These are phyloP conservation scores for Xylariaceae sp. DNA, from an alignment of 2,329 filamentous ascomycete species.

Conservation along the genomic window DNA sequence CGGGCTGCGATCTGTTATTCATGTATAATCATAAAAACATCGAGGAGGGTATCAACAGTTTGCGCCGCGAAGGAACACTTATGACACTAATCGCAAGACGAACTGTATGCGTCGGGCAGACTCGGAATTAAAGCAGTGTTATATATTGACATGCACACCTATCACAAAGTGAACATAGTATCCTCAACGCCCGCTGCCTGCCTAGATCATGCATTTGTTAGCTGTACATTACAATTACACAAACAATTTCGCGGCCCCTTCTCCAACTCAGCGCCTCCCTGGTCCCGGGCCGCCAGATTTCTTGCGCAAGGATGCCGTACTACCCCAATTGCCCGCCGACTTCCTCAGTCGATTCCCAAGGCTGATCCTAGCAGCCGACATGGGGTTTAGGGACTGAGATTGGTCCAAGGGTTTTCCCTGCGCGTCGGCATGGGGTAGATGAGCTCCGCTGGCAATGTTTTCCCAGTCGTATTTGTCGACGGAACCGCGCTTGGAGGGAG, in stretches of 20 bases:
- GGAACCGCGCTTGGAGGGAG: constrained; percentile 24
- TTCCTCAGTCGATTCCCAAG: constrained; percentile 54
- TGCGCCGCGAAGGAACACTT: too few species aligned
- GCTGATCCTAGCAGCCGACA: constrained; percentile 51
- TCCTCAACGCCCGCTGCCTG: background rate
- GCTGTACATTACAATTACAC: background rate
- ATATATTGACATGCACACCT: too few species aligned
- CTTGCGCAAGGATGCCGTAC: constrained; percentile 46
- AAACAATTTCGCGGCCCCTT: background rate
- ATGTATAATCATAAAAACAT: too few species aligned
- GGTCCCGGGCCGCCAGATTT: constrained; percentile 29
- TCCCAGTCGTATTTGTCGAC: constrained; percentile 43
- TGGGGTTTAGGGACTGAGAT: constrained; percentile 35
- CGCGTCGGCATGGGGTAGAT: constrained; percentile 32
- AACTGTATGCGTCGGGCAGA: too few species aligned
- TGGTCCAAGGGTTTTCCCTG: constrained; percentile 33
- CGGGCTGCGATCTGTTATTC: too few species aligned
- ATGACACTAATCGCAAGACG: too few species aligned
- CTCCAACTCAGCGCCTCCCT: constrained; percentile 15
- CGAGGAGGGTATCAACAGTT: too few species aligned
- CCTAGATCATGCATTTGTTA: background rate
- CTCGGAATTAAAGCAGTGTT: too few species aligned
- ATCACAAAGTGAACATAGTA: background rate
- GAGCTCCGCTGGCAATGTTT: constrained; percentile 36
- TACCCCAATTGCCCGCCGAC: constrained; percentile 50